phyloP scores from a whole-genome alignment of 768 basidiomycete genomes.

The Pulveroboletus sp. region DNA sequence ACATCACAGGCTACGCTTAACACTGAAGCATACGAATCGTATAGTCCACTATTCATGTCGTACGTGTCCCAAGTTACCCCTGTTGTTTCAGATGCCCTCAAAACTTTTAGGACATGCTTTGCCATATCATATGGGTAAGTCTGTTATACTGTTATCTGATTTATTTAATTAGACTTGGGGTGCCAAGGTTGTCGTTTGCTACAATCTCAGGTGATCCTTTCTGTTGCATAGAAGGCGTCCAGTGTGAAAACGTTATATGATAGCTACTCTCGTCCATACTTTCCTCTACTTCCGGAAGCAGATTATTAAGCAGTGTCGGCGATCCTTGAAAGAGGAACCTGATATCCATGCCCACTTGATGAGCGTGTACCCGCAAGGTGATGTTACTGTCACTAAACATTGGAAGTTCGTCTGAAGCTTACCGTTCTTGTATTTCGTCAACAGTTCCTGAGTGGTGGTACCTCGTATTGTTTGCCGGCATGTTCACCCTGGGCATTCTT shows the following conservation, averaged over 20 bases:
- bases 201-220: slow-evolving; percentile 56
- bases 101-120: slow-evolving; percentile 17
- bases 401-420: not conserved
- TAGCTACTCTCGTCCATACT: slow-evolving; percentile 29
- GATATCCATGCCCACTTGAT: slow-evolving; percentile 85
- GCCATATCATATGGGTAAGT: slow-evolving; percentile 31
- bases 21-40: slow-evolving; percentile 45
- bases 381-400: not conserved
- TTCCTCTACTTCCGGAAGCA: slow-evolving; percentile 72
- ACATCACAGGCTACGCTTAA: slow-evolving; percentile 51
- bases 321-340: slow-evolving; percentile 69
- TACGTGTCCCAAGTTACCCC: slow-evolving; percentile 11
- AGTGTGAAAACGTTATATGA: not conserved
- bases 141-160: not conserved
- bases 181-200: slow-evolving; percentile 71
- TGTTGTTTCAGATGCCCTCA: slow-evolving; percentile 5
- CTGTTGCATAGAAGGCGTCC: not conserved
- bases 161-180: slow-evolving; percentile 35
- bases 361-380: slow-evolving; percentile 55
- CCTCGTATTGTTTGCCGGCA: slow-evolving; percentile 56
- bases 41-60: slow-evolving; percentile 60
- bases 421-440: not conserved
- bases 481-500: slow-evolving; percentile 66
- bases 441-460: slow-evolving; percentile 89
- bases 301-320: slow-evolving; percentile 66